Percentiles rank a stretch among this genome's conserved stretches.
Conservation (phyloP, 169 alveolate genomes). For the Cryptosporidium sp. region DNA sequence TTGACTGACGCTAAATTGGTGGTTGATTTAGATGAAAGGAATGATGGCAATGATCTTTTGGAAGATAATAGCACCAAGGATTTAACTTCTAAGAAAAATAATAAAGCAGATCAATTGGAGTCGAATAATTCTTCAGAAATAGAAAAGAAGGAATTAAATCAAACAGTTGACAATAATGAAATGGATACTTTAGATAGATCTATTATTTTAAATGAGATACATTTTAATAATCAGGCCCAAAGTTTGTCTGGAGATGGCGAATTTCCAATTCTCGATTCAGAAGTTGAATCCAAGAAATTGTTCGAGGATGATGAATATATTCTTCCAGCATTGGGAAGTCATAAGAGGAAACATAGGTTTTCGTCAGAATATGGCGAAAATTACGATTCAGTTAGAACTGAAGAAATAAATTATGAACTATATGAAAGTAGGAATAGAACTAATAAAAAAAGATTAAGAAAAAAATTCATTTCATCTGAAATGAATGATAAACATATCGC, state of each 20-base stretch:
- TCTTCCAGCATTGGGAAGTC: slow-evolving; percentile 9
- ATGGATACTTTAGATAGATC: neutral
- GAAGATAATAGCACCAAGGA: neutral
- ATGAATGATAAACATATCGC: neutral
- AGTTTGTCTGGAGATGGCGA: neutral
- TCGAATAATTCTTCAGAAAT: neutral
- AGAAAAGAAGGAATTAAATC: neutral
- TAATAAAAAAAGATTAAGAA: slow-evolving; percentile 29
- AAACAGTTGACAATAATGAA: neutral
- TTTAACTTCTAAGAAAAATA: neutral
- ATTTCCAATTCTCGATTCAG: neutral
- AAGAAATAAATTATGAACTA: neutral
- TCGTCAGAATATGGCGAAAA: neutral
- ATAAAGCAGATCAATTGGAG: neutral
- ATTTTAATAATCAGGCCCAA: neutral
- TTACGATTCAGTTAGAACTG: neutral
- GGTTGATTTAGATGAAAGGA: neutral
- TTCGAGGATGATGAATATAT: neutral
- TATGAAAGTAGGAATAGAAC: neutral
- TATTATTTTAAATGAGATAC: neutral
- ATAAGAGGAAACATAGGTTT: neutral
- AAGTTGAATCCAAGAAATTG: neutral
- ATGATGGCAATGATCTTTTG: neutral
- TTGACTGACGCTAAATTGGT: neutral
- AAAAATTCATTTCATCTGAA: neutral